Evolutionary conservation across 352 stramenopile species (phyloP).

Genomic region (Globisporangium apiculatum): DNA sequence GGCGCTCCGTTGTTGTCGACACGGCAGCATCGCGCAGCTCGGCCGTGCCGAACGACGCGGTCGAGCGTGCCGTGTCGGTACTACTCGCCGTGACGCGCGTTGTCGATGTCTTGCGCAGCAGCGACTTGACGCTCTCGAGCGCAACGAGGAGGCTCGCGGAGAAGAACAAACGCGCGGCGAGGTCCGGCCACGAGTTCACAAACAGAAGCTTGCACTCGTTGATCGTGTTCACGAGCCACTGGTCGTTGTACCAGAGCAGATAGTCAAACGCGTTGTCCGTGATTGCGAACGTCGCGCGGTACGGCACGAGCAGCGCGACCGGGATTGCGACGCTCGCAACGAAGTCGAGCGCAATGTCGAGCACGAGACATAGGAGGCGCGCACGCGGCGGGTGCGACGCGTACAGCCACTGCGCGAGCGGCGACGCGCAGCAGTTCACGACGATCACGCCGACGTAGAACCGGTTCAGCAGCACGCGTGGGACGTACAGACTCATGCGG

Average conservation of each 20-base stretch:
- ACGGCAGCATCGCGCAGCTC: too few species aligned
- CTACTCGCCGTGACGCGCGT: background rate
- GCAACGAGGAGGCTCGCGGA: slow-evolving; percentile 23
- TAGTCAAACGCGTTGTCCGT: background rate
- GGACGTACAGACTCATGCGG: slow-evolving; percentile 12
- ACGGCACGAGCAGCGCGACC: slow-evolving; percentile 6
- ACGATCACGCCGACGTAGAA: slow-evolving; percentile 14
- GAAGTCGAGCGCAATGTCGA: slow-evolving; percentile 18
- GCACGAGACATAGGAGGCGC: slow-evolving; percentile 11
- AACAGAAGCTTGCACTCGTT: slow-evolving; percentile 20
- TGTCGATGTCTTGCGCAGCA: slow-evolving; percentile 7
- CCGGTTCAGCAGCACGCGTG: slow-evolving; percentile 11
- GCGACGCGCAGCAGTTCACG: slow-evolving; percentile 16
- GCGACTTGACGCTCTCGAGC: slow-evolving; percentile 24
- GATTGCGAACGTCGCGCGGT: slow-evolving; percentile 8
- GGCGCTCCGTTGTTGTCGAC: too few species aligned
- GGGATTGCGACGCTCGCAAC: slow-evolving; percentile 14
- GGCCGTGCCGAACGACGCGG: background rate
- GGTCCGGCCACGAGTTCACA: slow-evolving; percentile 27
- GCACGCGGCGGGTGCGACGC: slow-evolving; percentile 1
- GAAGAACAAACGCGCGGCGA: slow-evolving; percentile 27
- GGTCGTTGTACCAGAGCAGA: slow-evolving; percentile 17
- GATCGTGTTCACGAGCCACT: slow-evolving; percentile 20
- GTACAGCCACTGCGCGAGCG: slow-evolving; percentile 1
- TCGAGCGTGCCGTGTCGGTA: background rate